Conservation (phyloP, 306 rosid species). For the Cucumis melo region DNA sequence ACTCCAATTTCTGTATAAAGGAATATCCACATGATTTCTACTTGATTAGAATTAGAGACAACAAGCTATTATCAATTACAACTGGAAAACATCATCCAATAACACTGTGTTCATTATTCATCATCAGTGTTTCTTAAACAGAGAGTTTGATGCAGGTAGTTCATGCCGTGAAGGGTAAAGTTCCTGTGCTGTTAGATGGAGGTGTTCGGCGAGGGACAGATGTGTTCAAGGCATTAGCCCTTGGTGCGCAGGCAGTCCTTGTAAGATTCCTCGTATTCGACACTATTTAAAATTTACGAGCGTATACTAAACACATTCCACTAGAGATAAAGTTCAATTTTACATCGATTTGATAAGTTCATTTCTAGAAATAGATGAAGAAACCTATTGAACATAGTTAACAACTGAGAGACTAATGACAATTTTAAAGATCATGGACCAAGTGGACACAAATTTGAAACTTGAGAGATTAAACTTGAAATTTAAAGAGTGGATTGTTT, state of each 20-base stretch:
- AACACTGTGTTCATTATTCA: background rate
- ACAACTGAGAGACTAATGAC: too few species aligned
- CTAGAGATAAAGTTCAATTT: too few species aligned
- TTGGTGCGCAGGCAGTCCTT: slow-evolving; percentile 51
- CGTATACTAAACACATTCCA: too few species aligned
- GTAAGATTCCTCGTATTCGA: background rate
- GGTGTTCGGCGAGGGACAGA: slow-evolving; percentile 56
- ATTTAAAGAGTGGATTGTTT: background rate
- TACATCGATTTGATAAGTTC: too few species aligned
- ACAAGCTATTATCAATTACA: background rate
- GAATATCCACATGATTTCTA: too few species aligned
- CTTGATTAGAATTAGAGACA: background rate
- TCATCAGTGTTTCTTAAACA: background rate
- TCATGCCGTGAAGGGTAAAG: slow-evolving; percentile 32
- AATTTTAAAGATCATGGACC: too few species aligned
- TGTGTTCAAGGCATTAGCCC: slow-evolving; percentile 54
- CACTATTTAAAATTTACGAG: too few species aligned
- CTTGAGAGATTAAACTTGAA: too few species aligned
- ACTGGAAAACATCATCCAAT: too few species aligned
- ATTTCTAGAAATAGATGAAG: too few species aligned
- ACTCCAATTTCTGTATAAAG: background rate
- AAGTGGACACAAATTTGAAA: too few species aligned
- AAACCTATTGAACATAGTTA: too few species aligned
- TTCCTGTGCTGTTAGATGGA: slow-evolving; percentile 46
- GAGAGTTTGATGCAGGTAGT: slow-evolving; percentile 26